Percentiles rank a stretch among this genome's conserved stretches.
Evolutionary conservation across 768 basidiomycete genomes (phyloP).

Genomic region (Tricholoma matsutake): DNA sequence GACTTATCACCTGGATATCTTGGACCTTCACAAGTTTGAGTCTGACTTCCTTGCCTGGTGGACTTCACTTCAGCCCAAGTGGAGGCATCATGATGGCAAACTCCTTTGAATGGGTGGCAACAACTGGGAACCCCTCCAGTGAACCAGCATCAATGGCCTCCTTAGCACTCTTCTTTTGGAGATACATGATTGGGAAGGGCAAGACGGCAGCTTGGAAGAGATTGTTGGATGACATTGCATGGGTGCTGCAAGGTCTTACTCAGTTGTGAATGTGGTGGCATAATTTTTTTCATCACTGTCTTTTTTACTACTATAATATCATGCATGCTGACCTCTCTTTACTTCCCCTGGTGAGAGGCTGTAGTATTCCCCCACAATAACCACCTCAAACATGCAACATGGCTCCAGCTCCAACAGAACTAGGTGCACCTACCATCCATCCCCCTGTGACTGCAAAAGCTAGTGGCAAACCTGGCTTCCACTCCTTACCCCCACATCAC

Average conservation of each 20-base stretch:
- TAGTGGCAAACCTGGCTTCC: too few relatives aligned
- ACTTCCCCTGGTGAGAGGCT: background rate
- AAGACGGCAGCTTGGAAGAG: conserved; percentile 7
- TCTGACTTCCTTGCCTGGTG: background rate
- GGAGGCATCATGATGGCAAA: background rate
- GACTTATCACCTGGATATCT: background rate
- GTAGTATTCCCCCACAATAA: background rate
- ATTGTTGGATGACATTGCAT: conserved; percentile 9
- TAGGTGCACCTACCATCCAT: background rate
- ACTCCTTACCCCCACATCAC: background rate
- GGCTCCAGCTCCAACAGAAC: too few relatives aligned
- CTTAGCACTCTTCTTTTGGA: background rate
- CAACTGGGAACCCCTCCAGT: background rate
- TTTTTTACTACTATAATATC: background rate
- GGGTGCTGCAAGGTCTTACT: background rate
- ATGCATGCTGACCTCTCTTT: background rate
- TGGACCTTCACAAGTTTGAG: background rate
- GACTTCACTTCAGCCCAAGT: background rate
- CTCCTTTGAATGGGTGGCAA: background rate
- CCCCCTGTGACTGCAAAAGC: background rate
- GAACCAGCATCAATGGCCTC: background rate
- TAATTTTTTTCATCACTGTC: background rate
- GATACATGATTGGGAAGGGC: conserved; percentile 5
- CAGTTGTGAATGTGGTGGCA: background rate
- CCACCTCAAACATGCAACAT: background rate